Conservation (phyloP, 129 eudicot species). For the Flaveria robusta region DNA sequence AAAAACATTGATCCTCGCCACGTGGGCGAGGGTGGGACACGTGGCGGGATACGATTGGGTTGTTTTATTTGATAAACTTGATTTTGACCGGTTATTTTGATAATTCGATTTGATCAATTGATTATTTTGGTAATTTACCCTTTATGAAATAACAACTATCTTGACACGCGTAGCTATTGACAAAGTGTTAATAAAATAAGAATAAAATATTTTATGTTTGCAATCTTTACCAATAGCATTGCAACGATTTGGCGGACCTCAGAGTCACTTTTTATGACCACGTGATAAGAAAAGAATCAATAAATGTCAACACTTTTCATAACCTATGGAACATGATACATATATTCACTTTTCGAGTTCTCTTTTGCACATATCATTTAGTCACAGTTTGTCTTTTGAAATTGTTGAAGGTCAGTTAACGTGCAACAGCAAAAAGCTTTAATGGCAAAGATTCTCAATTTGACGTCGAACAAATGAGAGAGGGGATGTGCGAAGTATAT, state of each 20-base stretch:
- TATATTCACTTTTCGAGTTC: background rate
- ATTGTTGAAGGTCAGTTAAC: background rate
- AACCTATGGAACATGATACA: background rate
- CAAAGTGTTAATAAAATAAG: background rate
- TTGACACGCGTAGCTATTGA: background rate
- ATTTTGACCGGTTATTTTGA: too few species aligned
- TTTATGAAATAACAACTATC: background rate
- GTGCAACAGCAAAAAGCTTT: background rate
- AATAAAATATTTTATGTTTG: background rate
- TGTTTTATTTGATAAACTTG: too few species aligned
- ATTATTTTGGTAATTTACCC: too few species aligned
- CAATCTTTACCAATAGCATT: background rate
- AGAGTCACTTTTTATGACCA: background rate
- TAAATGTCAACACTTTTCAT: background rate
- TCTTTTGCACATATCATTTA: background rate
- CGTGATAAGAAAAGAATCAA: background rate
- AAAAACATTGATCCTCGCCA: too few species aligned
- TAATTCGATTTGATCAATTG: too few species aligned
- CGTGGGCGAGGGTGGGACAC: too few species aligned
- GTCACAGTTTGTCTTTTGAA: background rate
- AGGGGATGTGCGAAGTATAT: conserved; percentile 8
- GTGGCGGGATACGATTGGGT: too few species aligned
- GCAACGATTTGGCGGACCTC: background rate
- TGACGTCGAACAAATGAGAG: background rate
- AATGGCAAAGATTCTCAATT: background rate